These are phyloP conservation scores for Diutina ranongensis DNA, from an alignment of 1,139 yeast species.

Conservation along the genomic window DNA sequence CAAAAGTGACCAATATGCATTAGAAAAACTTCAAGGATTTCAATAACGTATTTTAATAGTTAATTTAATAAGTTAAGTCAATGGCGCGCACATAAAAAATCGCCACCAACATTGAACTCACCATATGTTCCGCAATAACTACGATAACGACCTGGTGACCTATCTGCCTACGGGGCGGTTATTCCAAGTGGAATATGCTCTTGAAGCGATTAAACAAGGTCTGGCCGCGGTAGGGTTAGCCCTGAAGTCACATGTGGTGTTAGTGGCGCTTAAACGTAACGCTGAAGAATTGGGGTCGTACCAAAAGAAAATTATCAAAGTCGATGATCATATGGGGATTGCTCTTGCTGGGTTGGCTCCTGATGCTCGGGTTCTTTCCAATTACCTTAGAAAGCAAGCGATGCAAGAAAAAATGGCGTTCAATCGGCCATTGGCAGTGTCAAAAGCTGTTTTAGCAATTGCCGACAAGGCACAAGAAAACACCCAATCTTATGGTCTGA, in stretches of 20 bases:
- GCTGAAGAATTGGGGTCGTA: slow-evolving; percentile 96
- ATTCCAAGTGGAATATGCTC: slow-evolving; percentile 91
- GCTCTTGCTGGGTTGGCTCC: slow-evolving; percentile 98
- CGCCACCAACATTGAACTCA: not conserved
- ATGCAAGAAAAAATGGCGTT: slow-evolving; percentile 78
- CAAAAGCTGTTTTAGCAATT: slow-evolving; percentile 72
- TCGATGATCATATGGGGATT: slow-evolving; percentile 88
- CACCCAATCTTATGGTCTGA: slow-evolving; percentile 90
- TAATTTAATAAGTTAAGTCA: too few species aligned
- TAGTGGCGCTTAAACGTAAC: slow-evolving; percentile 84
- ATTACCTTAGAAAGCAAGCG: slow-evolving; percentile 83
- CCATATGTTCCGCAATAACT: slow-evolving; percentile 81
- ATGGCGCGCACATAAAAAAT: not conserved
- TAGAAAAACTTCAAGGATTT: slow-evolving; percentile 19
- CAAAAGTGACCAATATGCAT: slow-evolving; percentile 21
- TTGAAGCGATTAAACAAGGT: slow-evolving; percentile 97
- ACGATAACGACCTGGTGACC: slow-evolving; percentile 96
- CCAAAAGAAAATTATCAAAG: slow-evolving; percentile 84
- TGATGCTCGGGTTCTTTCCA: slow-evolving; percentile 88
- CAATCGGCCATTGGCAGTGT: slow-evolving; percentile 78
- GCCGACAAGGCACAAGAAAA: slow-evolving; percentile 97
- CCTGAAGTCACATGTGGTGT: slow-evolving; percentile 75
- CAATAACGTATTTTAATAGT: too few species aligned
- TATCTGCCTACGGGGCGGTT: slow-evolving; percentile 96
- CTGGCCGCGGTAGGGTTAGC: slow-evolving; percentile 93